Evolutionary conservation across 768 basidiomycete genomes (phyloP).

Genomic region (Mycena olivaceomarginata): DNA sequence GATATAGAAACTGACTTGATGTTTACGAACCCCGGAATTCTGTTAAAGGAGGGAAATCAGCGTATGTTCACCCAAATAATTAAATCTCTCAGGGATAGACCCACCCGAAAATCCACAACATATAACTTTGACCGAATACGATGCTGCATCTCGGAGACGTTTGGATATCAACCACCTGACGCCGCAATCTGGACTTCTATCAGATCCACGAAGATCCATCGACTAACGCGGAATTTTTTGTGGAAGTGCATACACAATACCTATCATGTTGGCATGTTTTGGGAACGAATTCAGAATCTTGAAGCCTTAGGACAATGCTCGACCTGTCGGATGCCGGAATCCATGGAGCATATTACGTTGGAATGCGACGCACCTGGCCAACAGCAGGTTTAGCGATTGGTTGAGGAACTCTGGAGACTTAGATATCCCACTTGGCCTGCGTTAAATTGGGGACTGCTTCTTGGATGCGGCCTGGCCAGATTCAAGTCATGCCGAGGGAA

Average conservation of each 20-base stretch:
- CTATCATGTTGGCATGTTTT: no score
- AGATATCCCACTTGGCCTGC: background rate
- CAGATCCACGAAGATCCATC: no score
- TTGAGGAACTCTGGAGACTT: background rate
- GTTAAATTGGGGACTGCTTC: background rate
- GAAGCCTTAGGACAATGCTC: no score
- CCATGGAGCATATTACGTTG: no score
- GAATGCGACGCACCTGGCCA: no score
- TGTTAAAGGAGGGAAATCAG: slow-evolving; percentile 1
- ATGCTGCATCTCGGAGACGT: background rate
- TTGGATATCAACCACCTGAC: slow-evolving; percentile 13
- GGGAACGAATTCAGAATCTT: no score
- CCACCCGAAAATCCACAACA: background rate
- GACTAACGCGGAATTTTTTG: no score
- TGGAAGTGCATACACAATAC: no score
- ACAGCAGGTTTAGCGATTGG: no score
- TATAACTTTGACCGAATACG: slow-evolving; percentile 18
- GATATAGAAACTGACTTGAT: slow-evolving; percentile 4
- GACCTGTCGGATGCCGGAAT: no score
- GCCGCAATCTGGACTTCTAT: no score
- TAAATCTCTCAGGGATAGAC: background rate
- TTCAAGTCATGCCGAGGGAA: background rate
- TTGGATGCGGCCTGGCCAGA: background rate
- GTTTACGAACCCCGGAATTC: slow-evolving; percentile 10
- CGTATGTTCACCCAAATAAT: slow-evolving; percentile 19